Conservation (phyloP, 192 early-diverging fungal genomes). For the Diversispora epigaea region DNA sequence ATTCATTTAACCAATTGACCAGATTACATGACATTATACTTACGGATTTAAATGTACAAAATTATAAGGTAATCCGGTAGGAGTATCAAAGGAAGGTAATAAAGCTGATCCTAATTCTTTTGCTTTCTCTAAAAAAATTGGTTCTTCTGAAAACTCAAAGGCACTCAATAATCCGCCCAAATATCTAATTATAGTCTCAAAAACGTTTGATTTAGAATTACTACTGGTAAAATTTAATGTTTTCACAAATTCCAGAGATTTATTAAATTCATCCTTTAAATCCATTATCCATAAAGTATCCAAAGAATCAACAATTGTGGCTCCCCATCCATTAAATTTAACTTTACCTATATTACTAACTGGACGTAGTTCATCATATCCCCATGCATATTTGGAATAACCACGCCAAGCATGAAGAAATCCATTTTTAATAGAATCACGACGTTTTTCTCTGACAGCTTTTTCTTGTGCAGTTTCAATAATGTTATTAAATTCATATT, state of each 20-base stretch:
- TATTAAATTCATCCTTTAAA: conserved; percentile 73
- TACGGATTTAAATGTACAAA: too few species aligned
- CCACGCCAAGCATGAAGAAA: conserved; percentile 73
- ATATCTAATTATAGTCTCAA: conserved; percentile 82
- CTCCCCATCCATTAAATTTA: conserved; percentile 59
- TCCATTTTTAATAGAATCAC: conserved; percentile 55
- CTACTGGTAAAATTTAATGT: conserved; percentile 55
- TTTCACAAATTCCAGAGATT: conserved; percentile 66
- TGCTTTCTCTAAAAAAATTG: conserved; percentile 67
- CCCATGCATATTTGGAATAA: conserved; percentile 76
- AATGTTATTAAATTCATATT: neutral
- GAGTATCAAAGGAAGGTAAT: conserved; percentile 72
- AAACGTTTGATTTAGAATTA: conserved; percentile 59
- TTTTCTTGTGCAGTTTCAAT: neutral
- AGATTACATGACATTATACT: too few species aligned
- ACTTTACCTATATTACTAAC: conserved; percentile 38
- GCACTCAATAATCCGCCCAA: conserved; percentile 77
- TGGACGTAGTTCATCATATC: conserved; percentile 68
- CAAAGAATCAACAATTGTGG: conserved; percentile 81
- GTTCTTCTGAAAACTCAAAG: conserved; percentile 78
- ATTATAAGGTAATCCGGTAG: conserved; percentile 70
- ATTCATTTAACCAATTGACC: too few species aligned
- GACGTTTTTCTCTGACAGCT: neutral
- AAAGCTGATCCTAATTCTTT: conserved; percentile 65
- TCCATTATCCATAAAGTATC: conserved; percentile 89